A percentile compares a stretch with the other conserved stretches of the same genome.
phyloP scores from a whole-genome alignment of 2,329 filamentous ascomycete species.

The Samsoniella hepiali region DNA sequence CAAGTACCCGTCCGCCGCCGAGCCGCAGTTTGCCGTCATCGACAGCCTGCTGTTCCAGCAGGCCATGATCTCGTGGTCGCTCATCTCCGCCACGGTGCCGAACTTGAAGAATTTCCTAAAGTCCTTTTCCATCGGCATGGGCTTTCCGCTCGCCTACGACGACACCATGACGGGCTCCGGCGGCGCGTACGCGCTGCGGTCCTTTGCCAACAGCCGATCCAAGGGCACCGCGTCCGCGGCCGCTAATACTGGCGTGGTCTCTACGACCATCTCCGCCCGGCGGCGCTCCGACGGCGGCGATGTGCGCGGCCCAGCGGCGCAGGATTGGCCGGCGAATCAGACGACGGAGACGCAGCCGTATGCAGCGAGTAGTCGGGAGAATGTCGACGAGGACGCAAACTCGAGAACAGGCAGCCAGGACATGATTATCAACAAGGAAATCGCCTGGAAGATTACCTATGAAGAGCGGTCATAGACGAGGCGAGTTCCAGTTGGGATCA shows the following conservation, averaged over 20 bases:
- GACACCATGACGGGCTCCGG: conserved; percentile 17
- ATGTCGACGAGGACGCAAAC: conserved; percentile 10
- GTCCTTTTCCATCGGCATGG: conserved; percentile 22
- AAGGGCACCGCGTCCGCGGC: conserved; percentile 1
- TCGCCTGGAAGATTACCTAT: conserved; percentile 21
- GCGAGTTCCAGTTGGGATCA: background rate
- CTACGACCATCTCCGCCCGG: conserved; percentile 6
- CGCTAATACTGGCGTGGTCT: background rate
- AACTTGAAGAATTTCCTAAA: conserved; percentile 26
- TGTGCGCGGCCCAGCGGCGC: background rate
- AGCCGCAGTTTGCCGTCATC: conserved; percentile 22
- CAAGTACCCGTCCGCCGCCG: conserved; percentile 14
- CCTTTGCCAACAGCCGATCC: conserved; percentile 14
- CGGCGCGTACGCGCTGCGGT: conserved; percentile 17
- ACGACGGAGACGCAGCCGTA: background rate
- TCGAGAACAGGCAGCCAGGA: conserved; percentile 22
- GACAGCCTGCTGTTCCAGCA: conserved; percentile 23
- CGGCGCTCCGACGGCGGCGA: background rate
- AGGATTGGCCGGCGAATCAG: conserved; percentile 2
- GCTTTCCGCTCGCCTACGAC: conserved; percentile 17
- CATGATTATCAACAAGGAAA: conserved; percentile 23
- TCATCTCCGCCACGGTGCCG: conserved; percentile 25
- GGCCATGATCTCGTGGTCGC: conserved; percentile 22
- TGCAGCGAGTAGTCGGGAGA: conserved; percentile 3
- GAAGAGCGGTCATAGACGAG: conserved; percentile 7